phyloP scores from a whole-genome alignment of 371 early-diverging fungal genomes.

The Chytridiales sp. region DNA sequence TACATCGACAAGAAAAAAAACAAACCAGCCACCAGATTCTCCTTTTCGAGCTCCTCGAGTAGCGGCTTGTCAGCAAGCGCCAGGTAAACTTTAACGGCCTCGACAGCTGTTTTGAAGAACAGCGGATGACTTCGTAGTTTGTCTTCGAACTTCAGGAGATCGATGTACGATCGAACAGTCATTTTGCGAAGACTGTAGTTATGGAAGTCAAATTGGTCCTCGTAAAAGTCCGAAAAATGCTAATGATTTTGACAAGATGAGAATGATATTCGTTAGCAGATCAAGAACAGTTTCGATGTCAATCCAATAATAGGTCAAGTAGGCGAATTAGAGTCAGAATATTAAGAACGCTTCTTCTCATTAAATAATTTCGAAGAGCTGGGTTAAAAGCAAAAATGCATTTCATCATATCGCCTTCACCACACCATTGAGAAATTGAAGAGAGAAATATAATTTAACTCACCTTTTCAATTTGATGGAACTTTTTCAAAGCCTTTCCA shows the following conservation, averaged over 20 bases:
- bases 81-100: constrained; percentile 74
- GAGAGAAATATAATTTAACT: background rate
- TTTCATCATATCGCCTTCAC: background rate
- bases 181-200: constrained; percentile 87
- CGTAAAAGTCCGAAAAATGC: constrained; percentile 77
- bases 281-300: no score
- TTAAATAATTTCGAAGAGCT: background rate
- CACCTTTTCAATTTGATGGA: constrained; percentile 77
- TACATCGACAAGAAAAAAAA: background rate
- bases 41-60: constrained; percentile 18
- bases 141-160: constrained; percentile 78
- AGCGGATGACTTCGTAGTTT: constrained; percentile 64
- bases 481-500: constrained; percentile 84
- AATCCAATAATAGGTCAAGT: no score
- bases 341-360: no score
- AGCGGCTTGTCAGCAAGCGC: constrained; percentile 59
- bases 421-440: background rate
- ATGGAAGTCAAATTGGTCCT: constrained; percentile 98
- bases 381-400: background rate
- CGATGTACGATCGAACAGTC: constrained; percentile 83
- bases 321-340: no score
- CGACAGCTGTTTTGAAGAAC: constrained; percentile 74
- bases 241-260: constrained; percentile 6
- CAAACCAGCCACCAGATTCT: constrained; percentile 14
- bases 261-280: no score